Evolutionary conservation across 164 flowering plant species (phyloP).

Genomic region (Umbilicus rupestris): DNA sequence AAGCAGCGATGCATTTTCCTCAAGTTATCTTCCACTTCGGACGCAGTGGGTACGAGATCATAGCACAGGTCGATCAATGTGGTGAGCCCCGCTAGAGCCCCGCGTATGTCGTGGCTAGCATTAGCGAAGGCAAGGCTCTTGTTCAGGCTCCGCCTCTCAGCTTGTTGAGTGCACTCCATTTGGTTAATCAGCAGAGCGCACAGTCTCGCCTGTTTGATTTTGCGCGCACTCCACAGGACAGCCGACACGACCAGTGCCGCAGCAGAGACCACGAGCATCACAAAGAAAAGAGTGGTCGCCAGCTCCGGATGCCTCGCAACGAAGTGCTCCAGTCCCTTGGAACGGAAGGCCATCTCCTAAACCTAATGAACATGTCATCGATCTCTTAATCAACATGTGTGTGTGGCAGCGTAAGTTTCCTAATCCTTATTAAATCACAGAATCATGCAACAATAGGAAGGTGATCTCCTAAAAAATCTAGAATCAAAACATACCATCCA

Average conservation of each 20-base stretch:
- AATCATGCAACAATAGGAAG: slow-evolving; percentile 5
- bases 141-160: slow-evolving; percentile 76
- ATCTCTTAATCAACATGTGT: neutral
- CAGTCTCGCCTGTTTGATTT: neutral
- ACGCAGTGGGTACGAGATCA: slow-evolving; percentile 20
- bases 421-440: neutral
- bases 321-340: neutral
- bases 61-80: slow-evolving; percentile 40
- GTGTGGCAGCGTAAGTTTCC: too few relatives aligned
- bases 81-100: slow-evolving; percentile 45
- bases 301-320: neutral
- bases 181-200: slow-evolving; percentile 46
- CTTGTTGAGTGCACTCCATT: slow-evolving; percentile 71
- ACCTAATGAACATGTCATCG: neutral
- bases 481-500: neutral
- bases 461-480: neutral
- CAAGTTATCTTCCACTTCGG: slow-evolving; percentile 34
- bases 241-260: neutral
- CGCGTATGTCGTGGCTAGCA: slow-evolving; percentile 81
- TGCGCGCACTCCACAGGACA: neutral
- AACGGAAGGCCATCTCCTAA: neutral
- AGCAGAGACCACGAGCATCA: neutral
- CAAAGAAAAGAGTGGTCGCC: neutral
- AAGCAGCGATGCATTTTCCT: slow-evolving; percentile 35
- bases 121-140: slow-evolving; percentile 61